Evolutionary conservation across 768 basidiomycete genomes (phyloP).

Genomic region (Russula ochroleuca): DNA sequence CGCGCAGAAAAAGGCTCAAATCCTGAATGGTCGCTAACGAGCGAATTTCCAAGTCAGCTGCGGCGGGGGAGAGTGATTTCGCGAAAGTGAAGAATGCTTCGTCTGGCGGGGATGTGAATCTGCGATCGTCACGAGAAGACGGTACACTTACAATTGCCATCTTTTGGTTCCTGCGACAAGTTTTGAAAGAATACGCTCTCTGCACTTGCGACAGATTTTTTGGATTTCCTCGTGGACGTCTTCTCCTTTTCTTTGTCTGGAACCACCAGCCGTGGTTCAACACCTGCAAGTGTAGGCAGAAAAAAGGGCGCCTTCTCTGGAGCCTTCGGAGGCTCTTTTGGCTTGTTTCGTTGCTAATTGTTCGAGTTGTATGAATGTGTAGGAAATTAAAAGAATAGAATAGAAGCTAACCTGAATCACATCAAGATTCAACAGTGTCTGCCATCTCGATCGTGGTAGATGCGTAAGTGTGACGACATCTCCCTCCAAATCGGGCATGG

Average conservation of each 20-base stretch:
- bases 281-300: slow-evolving; percentile 85
- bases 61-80: slow-evolving; percentile 85
- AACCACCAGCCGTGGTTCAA: slow-evolving; percentile 76
- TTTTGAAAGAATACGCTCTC: slow-evolving; percentile 71
- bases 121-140: slow-evolving; percentile 14
- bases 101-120: slow-evolving; percentile 42
- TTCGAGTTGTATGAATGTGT: background rate
- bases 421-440: slow-evolving; percentile 93
- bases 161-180: slow-evolving; percentile 49
- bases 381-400: background rate
- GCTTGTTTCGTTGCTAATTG: slow-evolving; percentile 86
- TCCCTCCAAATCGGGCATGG: slow-evolving; percentile 83
- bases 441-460: slow-evolving; percentile 91
- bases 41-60: slow-evolving; percentile 86
- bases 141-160: slow-evolving; percentile 62
- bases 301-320: slow-evolving; percentile 98
- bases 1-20: slow-evolving; percentile 64
- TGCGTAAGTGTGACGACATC: slow-evolving; percentile 92
- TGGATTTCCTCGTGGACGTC: slow-evolving; percentile 50
- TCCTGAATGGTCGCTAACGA: slow-evolving; percentile 63
- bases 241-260: slow-evolving; percentile 39
- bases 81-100: slow-evolving; percentile 79
- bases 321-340: slow-evolving; percentile 90
- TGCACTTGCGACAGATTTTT: slow-evolving; percentile 46
- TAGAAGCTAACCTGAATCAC: slow-evolving; percentile 68